Base-by-base conservation (phyloP, 805 yeast genomes). In the Debaryomyces prosopidis region DNA sequence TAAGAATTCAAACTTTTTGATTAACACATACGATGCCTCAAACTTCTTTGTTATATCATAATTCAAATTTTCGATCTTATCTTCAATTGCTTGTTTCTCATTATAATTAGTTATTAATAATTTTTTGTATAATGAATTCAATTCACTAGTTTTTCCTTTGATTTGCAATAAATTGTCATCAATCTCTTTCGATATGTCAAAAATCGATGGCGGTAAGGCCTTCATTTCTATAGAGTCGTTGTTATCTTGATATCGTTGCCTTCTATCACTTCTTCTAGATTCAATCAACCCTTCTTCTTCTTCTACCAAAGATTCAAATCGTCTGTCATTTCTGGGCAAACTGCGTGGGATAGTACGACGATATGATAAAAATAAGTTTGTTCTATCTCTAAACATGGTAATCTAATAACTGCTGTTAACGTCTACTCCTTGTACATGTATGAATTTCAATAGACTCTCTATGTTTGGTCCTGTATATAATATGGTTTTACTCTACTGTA, bases 351-450 rank as follows among this genome's bases (percentile, higher is more conserved):
- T 85, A 9, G 98, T 90, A 48, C 94, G 81, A 51, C 99, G 81
- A 61, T 87, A 92, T 38, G 97, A 89, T 17, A 90, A 71, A 65
- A 77, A 92, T 52, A 92, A 76, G 60, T 91, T 92, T n/a, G 99
- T 94, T 63, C 97, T 76, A 68, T 94, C 98, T 63, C 98, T 77
- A 59, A 87, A 88, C 97, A 92, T 89, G 43, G 39, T 44, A 44
- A 23, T 23, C 19, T 10, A 9, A 7, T 32, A 14, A 4, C 11
- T 37, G 9, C 15, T 26, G 7, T 15, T 31, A 31, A 10, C 6
- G 9, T 23, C 26, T 23, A 10, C 26, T 23, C 26, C 26, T 23
- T 23, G 9, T 23, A 7, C 26, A 23, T 23, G n/a, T n/a, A n/a
- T 23, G 10, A 23, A 23, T 10, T 23, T 23, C 26, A 7, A 23